These are phyloP conservation scores for Sugiyamaella valdiviana DNA, from an alignment of 805 yeast species.

Conservation along the genomic window DNA sequence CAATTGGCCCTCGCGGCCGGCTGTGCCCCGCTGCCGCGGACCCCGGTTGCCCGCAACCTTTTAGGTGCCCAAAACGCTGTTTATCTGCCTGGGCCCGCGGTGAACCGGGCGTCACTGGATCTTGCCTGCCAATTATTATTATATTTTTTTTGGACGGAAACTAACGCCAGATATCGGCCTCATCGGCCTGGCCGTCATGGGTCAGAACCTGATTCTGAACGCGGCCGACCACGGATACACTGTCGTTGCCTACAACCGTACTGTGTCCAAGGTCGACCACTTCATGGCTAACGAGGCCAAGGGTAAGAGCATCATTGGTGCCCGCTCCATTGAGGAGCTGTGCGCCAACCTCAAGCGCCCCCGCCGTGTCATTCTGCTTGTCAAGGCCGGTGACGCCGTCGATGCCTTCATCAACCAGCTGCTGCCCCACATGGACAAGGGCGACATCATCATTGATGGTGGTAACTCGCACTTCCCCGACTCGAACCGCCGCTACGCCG, in stretches of 20 bases:
- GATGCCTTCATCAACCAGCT: conserved; percentile 85
- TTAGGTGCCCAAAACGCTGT: no score
- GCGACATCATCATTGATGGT: conserved; percentile 98
- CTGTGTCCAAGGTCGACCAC: conserved; percentile 90
- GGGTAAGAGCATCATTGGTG: conserved; percentile 91
- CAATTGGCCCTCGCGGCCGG: no score
- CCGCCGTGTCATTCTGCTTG: conserved; percentile 88
- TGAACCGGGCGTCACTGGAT: no score
- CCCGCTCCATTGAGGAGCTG: conserved; percentile 85
- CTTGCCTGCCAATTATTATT: no score
- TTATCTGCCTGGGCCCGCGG: no score
- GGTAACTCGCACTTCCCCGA: conserved; percentile 99
- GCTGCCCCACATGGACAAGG: conserved; percentile 86
- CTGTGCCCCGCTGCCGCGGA: no score
- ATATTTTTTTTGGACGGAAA: no score
- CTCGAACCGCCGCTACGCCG: conserved; percentile 92
- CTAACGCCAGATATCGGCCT: conserved; percentile 77
- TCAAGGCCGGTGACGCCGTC: conserved; percentile 95
- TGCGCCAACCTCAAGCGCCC: conserved; percentile 89
- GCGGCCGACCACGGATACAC: conserved; percentile 99
- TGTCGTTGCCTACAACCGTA: conserved; percentile 98
- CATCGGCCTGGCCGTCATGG: conserved; percentile 99
- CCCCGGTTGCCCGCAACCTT: no score
- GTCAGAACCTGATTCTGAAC: conserved; percentile 88
- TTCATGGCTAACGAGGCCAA: conserved; percentile 92